These are phyloP conservation scores for Lentinula boryana DNA, from an alignment of 768 basidiomycete species.

Conservation along the genomic window DNA sequence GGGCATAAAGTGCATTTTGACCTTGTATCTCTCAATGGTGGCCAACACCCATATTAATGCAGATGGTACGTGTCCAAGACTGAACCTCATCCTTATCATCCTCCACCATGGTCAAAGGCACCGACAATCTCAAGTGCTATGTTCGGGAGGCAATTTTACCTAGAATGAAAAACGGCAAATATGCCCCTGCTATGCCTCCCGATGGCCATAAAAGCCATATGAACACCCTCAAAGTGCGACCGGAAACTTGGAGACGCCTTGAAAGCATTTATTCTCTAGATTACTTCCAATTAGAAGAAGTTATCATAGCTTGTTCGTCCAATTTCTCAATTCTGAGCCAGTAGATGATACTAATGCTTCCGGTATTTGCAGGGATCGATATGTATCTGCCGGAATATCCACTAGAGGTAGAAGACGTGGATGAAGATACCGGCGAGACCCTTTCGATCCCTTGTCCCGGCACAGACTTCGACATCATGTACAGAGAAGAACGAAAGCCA, in stretches of 20 bases:
- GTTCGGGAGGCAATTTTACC: constrained; percentile 43
- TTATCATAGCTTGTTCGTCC: constrained; percentile 32
- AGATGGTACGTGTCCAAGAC: not conserved
- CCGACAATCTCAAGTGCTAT: constrained; percentile 40
- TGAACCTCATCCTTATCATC: not conserved
- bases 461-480: constrained; percentile 25
- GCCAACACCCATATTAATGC: not conserved
- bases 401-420: constrained; percentile 29
- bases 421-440: constrained; percentile 30
- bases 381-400: constrained; percentile 27
- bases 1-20: not conserved
- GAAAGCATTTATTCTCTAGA: constrained; percentile 36
- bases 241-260: constrained; percentile 46
- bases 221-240: constrained; percentile 36
- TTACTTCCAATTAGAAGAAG: constrained; percentile 21
- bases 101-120: constrained; percentile 21
- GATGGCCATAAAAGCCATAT: constrained; percentile 39
- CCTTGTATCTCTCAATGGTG: constrained; percentile 1
- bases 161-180: constrained; percentile 23
- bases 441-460: constrained; percentile 37
- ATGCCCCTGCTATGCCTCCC: constrained; percentile 26
- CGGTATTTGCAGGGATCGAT: constrained; percentile 29
- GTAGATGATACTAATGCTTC: constrained; percentile 4
- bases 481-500: constrained; percentile 28
- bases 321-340: not conserved